phyloP scores from a whole-genome alignment of 1,284 basidiomycete genomes.

The Cystobasidiaceae sp. region DNA sequence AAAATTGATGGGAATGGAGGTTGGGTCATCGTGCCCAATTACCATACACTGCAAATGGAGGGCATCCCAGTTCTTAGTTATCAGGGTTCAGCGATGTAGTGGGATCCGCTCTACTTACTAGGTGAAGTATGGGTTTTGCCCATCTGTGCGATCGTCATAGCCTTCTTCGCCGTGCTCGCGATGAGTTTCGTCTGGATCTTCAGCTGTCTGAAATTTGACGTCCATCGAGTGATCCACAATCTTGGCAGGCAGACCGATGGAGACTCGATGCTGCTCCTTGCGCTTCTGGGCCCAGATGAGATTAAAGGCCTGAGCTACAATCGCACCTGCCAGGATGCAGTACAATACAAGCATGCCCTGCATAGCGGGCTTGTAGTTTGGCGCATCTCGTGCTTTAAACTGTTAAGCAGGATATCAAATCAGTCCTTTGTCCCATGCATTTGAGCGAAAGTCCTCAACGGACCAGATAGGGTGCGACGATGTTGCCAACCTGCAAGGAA shows the following conservation, averaged over 20 bases:
- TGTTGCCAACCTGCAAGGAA: constrained; percentile 44
- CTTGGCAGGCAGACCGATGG: constrained; percentile 44
- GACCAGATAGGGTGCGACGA: constrained; percentile 46
- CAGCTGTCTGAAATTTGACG: not conserved
- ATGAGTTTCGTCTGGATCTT: not conserved
- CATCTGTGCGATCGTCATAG: not conserved
- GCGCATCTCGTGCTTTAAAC: not conserved
- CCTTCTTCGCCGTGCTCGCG: not conserved
- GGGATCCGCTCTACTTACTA: no score
- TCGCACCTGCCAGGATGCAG: not conserved
- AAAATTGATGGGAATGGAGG: no score
- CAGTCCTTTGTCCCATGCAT: no score
- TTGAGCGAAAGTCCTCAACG: constrained; percentile 38
- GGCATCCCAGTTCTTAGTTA: not conserved
- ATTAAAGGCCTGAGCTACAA: constrained; percentile 37
- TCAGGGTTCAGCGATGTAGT: no score
- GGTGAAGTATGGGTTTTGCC: not conserved
- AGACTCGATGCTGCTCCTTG: constrained; percentile 45
- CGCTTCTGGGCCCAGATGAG: constrained; percentile 45
- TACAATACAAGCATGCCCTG: not conserved
- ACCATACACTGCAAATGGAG: no score
- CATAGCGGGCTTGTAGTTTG: not conserved
- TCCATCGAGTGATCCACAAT: not conserved
- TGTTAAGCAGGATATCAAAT: not conserved
- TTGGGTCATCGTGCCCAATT: no score